Evolutionary conservation across 1,284 basidiomycete genomes (phyloP), one percentile per base, ranked within the genome.

Genomic region (Laetiporus sulphureus): DNA sequence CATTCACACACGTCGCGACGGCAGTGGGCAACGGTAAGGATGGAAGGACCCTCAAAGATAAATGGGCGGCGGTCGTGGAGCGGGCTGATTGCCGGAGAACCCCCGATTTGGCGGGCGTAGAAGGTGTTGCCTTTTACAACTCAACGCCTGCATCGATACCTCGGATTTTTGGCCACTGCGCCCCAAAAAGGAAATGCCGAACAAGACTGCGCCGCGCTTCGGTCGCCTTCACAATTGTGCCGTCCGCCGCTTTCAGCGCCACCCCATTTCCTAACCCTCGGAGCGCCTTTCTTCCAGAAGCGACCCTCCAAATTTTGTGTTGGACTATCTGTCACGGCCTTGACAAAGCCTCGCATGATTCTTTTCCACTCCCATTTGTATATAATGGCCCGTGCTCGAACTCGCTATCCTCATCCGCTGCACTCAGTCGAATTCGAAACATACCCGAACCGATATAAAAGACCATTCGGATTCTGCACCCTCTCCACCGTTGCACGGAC

Each of bases 111-210:
- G 40, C 15, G 12, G 15, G 4, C 5, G 12, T 7, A 31, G 29
- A 42, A 8, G 41, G 24, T 15, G 19, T 42, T 42, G 41, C 41
- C 41, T 42, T 42, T 42, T 42, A 31, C 34, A 22, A 42, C 41
- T 42, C 41, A 42, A 42, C 41, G 41, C 41, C 41, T 7, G 23
- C 33, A 42, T 42, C 41, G 41, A 42, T 42, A 25, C 41, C 19
- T 30, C 32, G 25, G 34, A 36, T 42, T 29, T 32, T n/a, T 8
- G 23, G 24, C 32, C 41, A 12, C 13, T 5, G 7, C 25, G 36
- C 41, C 41, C 25, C 22, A 42, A 19, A 4, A 30, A 35, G 41
- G 4, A 42, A 29, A 27, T 27, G 29, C 16, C 10, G 21, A 24
- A 30, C 32, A 11, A 11, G 18, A 32, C 10, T 18, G 15, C 37